These are phyloP conservation scores for Penicillium sclerotiorum DNA, from an alignment of 2,329 filamentous ascomycete genomes.

Conservation along the genomic window DNA sequence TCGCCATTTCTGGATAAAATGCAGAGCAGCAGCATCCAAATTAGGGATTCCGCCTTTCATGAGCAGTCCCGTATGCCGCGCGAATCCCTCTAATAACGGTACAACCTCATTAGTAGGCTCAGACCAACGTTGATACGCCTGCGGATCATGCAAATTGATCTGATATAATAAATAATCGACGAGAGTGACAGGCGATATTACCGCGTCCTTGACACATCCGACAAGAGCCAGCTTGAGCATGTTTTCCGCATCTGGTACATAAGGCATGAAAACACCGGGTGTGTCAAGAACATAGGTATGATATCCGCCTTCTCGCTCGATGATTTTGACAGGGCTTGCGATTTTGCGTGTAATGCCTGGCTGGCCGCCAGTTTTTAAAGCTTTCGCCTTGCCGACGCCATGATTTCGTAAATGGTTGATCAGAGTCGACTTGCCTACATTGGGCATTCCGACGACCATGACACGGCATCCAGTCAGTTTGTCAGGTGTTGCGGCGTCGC, in stretches of 20 bases:
- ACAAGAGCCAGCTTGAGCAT: constrained; percentile 97
- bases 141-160: constrained; percentile 69
- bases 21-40: constrained; percentile 72
- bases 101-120: constrained; percentile 82
- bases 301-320: constrained; percentile 56
- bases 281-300: constrained; percentile 88
- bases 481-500: constrained; percentile 34
- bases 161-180: constrained; percentile 90
- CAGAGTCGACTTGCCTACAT: constrained; percentile 94
- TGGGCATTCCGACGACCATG: constrained; percentile 95
- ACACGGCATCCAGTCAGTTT: constrained; percentile 78
- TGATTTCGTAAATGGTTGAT: constrained; percentile 78
- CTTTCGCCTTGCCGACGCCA: constrained; percentile 69
- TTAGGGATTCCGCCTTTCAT: constrained; percentile 72
- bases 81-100: constrained; percentile 70
- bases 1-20: constrained; percentile 82
- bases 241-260: constrained; percentile 77
- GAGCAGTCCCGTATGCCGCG: constrained; percentile 73
- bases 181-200: constrained; percentile 75
- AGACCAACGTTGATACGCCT: constrained; percentile 65
- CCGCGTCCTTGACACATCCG: constrained; percentile 85
- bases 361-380: constrained; percentile 78
- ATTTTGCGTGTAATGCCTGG: constrained; percentile 90
- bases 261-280: constrained; percentile 92
- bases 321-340: constrained; percentile 78